phyloP scores from a whole-genome alignment of 495 filamentous ascomycete species.

The Hypoxylon perforatum region DNA sequence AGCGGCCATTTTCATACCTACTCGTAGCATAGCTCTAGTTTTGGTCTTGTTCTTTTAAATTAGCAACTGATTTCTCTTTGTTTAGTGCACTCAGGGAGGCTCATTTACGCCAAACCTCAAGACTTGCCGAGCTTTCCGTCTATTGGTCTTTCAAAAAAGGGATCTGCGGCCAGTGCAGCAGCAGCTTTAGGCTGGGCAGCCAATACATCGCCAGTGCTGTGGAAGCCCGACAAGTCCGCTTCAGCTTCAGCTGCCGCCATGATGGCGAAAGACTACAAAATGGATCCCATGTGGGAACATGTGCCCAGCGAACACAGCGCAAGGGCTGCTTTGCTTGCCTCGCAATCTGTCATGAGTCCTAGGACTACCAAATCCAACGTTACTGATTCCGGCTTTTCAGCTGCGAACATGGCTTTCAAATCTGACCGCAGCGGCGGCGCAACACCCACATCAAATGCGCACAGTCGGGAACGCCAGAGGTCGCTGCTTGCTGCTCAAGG shows the following conservation, averaged over 20 bases:
- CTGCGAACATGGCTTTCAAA: conserved; percentile 67
- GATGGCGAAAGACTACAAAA: conserved; percentile 74
- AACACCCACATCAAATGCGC: conserved; percentile 24
- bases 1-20: conserved; percentile 7
- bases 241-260: conserved; percentile 76
- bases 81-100: conserved; percentile 61
- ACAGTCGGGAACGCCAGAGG: conserved; percentile 54
- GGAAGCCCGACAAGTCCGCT: conserved; percentile 66
- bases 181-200: conserved; percentile 78
- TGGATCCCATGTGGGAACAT: conserved; percentile 63
- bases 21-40: background rate
- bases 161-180: conserved; percentile 76
- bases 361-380: conserved; percentile 49
- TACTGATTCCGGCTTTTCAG: conserved; percentile 65
- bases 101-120: conserved; percentile 73
- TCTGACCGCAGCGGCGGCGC: conserved; percentile 28
- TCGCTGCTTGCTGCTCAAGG: conserved; percentile 79
- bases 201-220: conserved; percentile 67
- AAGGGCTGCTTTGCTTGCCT: conserved; percentile 78
- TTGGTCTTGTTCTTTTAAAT: conserved; percentile 2
- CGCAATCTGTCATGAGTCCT: conserved; percentile 67
- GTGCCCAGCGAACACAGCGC: conserved; percentile 70
- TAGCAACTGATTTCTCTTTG: conserved; percentile 35
- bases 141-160: conserved; percentile 69
- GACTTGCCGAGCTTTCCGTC: conserved; percentile 76